A percentile compares a stretch with the other conserved stretches of the same genome.
phyloP scores from a whole-genome alignment of 352 stramenopile genomes.

The Phytophthora podocarpi region DNA sequence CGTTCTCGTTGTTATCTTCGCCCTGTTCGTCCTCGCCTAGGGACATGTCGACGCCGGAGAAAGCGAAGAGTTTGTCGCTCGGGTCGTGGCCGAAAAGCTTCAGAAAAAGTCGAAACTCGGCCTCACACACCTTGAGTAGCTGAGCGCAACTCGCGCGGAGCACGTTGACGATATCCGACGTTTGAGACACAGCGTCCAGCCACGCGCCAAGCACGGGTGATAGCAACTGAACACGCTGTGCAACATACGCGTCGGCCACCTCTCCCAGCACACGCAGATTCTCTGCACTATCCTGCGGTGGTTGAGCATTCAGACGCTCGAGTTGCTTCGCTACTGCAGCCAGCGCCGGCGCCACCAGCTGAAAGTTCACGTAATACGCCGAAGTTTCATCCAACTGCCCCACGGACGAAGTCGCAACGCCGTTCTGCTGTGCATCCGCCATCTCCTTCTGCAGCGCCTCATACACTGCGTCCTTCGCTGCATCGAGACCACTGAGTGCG shows the following conservation, averaged over 20 bases:
- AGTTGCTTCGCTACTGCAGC: constrained; percentile 68
- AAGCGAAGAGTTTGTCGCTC: constrained; percentile 58
- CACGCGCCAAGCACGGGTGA: constrained; percentile 52
- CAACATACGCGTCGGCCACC: constrained; percentile 61
- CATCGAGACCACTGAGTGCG: constrained; percentile 64
- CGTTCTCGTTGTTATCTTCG: constrained; percentile 54
- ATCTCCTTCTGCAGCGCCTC: constrained; percentile 53
- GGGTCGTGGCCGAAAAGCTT: constrained; percentile 74
- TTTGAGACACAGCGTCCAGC: constrained; percentile 57
- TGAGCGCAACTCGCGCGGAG: constrained; percentile 70
- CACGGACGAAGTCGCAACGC: constrained; percentile 13
- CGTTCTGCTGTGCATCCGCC: constrained; percentile 3
- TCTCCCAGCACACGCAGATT: constrained; percentile 58
- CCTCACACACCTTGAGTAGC: constrained; percentile 73
- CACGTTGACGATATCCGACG: constrained; percentile 75
- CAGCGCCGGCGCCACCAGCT: constrained; percentile 67
- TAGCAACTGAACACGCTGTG: constrained; percentile 64
- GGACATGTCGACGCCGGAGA: constrained; percentile 17
- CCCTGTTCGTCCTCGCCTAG: constrained; percentile 32
- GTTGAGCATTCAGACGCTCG: constrained; percentile 46
- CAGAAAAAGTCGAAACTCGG: constrained; percentile 73
- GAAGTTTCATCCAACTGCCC: constrained; percentile 69
- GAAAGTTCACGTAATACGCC: constrained; percentile 81
- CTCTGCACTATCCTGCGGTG: constrained; percentile 32
- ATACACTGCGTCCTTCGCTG: constrained; percentile 67